phyloP scores from a whole-genome alignment of 139 green algal species.

The Deuterostichococcus epilithicus region DNA sequence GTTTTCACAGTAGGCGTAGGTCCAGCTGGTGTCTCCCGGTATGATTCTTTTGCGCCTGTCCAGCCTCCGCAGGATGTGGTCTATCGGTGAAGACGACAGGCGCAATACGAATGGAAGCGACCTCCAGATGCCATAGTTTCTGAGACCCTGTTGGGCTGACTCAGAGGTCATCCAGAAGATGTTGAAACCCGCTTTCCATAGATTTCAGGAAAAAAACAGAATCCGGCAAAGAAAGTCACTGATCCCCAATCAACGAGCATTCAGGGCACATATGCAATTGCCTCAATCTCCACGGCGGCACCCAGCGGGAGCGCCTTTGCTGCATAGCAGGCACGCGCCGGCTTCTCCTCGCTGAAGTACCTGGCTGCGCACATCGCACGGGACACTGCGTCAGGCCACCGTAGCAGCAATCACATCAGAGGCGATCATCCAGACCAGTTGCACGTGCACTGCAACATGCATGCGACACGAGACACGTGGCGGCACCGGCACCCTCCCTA shows the following conservation, averaged over 20 bases:
- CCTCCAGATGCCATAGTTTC: too few species aligned
- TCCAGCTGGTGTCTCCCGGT: too few species aligned
- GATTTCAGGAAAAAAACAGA: too few species aligned
- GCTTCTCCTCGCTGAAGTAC: conserved; percentile 80
- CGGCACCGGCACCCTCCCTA: background rate
- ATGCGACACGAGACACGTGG: background rate
- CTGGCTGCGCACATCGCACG: conserved; percentile 25
- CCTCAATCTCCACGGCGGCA: conserved; percentile 83
- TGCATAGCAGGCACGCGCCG: conserved; percentile 81
- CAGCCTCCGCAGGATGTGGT: too few species aligned
- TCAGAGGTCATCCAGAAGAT: too few species aligned
- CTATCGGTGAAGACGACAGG: too few species aligned
- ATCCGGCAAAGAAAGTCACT: too few species aligned
- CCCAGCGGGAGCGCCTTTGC: conserved; percentile 84
- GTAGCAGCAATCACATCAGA: background rate
- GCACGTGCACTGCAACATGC: background rate
- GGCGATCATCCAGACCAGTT: background rate
- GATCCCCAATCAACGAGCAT: background rate
- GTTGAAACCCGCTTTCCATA: too few species aligned
- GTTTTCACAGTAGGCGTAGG: background rate
- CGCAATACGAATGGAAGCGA: too few species aligned
- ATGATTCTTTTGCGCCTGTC: too few species aligned
- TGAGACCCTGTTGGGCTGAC: too few species aligned
- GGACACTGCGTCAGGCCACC: background rate
- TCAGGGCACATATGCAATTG: conserved; percentile 50